phyloP scores from a whole-genome alignment of 331 rosid genomes.

The Saraca asoca region DNA sequence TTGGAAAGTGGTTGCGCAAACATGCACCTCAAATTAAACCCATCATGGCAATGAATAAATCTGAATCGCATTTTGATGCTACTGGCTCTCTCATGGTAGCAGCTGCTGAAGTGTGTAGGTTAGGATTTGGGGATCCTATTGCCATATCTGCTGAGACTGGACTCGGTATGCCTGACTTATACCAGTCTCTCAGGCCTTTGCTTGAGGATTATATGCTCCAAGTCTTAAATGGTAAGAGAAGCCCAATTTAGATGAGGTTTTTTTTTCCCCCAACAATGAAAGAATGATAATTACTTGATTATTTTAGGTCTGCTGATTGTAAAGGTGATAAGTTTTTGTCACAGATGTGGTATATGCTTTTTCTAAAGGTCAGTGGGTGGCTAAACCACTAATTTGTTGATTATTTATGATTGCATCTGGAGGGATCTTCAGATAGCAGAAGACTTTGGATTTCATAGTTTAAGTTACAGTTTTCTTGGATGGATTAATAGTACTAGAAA shows the following conservation, averaged over 20 bases:
- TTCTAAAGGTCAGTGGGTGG: background rate
- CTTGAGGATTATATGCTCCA: slow-evolving; percentile 64
- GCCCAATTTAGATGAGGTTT: background rate
- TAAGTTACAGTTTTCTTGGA: too few relatives aligned
- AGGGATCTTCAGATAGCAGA: background rate
- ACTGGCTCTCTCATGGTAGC: slow-evolving; percentile 55
- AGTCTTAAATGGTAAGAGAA: slow-evolving; percentile 54
- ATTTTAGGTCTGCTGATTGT: background rate
- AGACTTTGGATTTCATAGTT: too few relatives aligned
- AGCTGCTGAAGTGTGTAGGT: slow-evolving; percentile 61
- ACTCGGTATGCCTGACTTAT: slow-evolving; percentile 83
- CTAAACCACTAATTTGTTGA: slow-evolving; percentile 13
- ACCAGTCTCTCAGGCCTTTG: slow-evolving; percentile 63
- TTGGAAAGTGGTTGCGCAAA: slow-evolving; percentile 53
- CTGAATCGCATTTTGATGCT: slow-evolving; percentile 70
- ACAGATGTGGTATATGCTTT: background rate
- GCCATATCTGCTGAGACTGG: slow-evolving; percentile 99
- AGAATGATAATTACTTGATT: background rate
- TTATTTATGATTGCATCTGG: background rate
- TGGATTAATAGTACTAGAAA: too few relatives aligned
- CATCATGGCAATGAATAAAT: slow-evolving; percentile 55
- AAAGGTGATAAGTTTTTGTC: background rate
- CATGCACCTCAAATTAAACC: slow-evolving; percentile 55
- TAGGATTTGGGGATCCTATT: slow-evolving; percentile 96
- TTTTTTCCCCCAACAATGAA: slow-evolving; percentile 7